Evolutionary conservation across 768 basidiomycete genomes (phyloP), one percentile per base, ranked within the genome.

Genomic region (Kwoniella europaea): DNA sequence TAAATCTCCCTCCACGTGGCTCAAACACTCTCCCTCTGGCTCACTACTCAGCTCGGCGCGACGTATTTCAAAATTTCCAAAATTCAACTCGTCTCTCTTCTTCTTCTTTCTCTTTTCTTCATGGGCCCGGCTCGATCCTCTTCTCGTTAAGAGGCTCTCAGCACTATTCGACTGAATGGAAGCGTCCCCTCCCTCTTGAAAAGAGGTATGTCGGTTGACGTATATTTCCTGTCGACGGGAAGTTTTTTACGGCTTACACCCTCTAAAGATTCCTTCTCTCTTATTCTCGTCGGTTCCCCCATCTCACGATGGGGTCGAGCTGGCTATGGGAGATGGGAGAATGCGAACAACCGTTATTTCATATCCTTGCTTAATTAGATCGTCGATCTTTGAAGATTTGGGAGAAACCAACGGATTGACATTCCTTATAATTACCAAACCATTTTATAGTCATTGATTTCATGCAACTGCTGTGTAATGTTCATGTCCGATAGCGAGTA

Each of bases 401-500:
- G 79, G 79, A 76, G 75, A 81, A 81, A 81, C 79, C 79, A 81
- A 81, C 79, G 79, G 79, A 74, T 63, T 76, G 76, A 79, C 79
- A 81, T 76, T 43, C 44, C 56, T 60, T 64, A 46, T 54, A 7
- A 18, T 60, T 50, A 16, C 53, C 16, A 54, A 35, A 4, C 7
- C 46, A 46, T 22, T 35, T 54, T 41, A 24, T 35, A 50, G n/a
- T 43, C 43, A 7, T 59, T 59, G 35, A 29, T 29, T 41, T 35
- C 35, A 27, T 35, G 27, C 20, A 18, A 35, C 5, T 43, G 3
- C 4, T 35, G 35, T 35, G 35, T 35, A 7, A 35, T 35, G 35
- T 35, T 35, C 35, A 35, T 35, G 35, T 35, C 35, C 7, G 35
- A 35, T 12, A 42, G 29, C 59, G 35, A 20, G 35, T 16, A 43